phyloP scores from a whole-genome alignment of 805 yeast genomes.

The Kuraishia borneana region DNA sequence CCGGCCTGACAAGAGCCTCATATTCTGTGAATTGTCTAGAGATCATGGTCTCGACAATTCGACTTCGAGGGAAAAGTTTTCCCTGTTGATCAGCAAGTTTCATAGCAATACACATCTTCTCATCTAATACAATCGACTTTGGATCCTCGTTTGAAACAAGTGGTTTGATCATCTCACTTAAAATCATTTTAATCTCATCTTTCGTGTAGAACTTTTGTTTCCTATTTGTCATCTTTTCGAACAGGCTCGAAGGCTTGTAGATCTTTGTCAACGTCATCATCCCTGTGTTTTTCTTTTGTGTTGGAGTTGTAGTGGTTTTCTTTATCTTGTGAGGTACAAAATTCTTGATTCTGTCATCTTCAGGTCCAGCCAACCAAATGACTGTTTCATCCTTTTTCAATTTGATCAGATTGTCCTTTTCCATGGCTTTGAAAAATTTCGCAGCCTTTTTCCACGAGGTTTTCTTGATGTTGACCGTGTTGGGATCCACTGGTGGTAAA shows the following conservation, averaged over 20 bases:
- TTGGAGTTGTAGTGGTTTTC: conserved; percentile 7
- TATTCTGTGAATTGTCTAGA: conserved; percentile 38
- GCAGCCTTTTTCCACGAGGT: conserved; percentile 86
- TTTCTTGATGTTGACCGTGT: conserved; percentile 52
- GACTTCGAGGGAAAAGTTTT: no score
- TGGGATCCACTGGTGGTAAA: conserved; percentile 54
- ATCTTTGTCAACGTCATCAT: conserved; percentile 24
- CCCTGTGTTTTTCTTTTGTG: conserved; percentile 3
- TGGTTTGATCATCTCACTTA: conserved; percentile 47
- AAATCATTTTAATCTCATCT: conserved; percentile 38
- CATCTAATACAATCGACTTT: conserved; percentile 45
- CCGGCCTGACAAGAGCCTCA: conserved; percentile 36
- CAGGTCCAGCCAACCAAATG: conserved; percentile 32
- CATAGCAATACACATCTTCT: conserved; percentile 20
- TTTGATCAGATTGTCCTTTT: conserved; percentile 56
- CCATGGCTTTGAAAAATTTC: conserved; percentile 80
- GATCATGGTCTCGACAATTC: no score
- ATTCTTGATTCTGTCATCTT: conserved; percentile 32
- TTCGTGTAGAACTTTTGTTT: conserved; percentile 34
- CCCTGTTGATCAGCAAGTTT: conserved; percentile 34
- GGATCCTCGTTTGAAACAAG: conserved; percentile 43
- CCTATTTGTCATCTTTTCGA: conserved; percentile 27
- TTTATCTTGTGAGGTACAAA: conserved; percentile 55
- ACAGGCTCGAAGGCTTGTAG: conserved; percentile 49
- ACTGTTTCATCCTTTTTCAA: conserved; percentile 69